Evolutionary conservation across 306 rosid species (phyloP), one percentile per base, ranked within the genome.

Genomic region (Styphnolobium japonicum): DNA sequence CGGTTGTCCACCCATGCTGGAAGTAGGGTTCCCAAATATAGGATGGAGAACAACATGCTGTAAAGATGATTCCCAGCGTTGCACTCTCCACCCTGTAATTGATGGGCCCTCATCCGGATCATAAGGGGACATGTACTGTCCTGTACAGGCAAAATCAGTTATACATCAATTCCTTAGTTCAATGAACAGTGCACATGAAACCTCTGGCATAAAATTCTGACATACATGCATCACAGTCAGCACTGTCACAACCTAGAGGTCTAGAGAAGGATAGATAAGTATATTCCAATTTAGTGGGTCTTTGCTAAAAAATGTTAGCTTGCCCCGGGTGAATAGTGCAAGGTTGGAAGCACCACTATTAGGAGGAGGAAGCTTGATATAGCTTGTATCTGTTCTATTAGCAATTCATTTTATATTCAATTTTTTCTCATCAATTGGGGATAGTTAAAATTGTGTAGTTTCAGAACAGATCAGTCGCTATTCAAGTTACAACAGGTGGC

Each of bases 41-140:
- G 92, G 99, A 87, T 95, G 99, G 75, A 95, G 98, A 76, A 93
- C 99, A 53, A 95, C 99, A 25, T 88, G 90, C 75, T 93, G 92
- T 78, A 93, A 89, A 53, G 99, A 93, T 51, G 99, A 95, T 86
- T 93, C 98, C 99, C 99, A 95, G n/a, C 99, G 99, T 80, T 95
- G 99, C 81, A 95, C 99, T 83, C 99, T 93, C 99, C 99, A 95
- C 66, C 99, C 99, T 7, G 99, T 91, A 67, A 95, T 85, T 64
- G 99, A 91, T 53, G 99, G 99, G 40, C 99, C 99, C 84, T 95
- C 99, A 77, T 95, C 99, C 8, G 99, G 99, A 88, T 95, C 99
- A 84, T 90, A 95, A 25, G 99, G 99, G 66, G 99, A 95, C 99
- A 95, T 95, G 86, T 95, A 95, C 78, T 95, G 99, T 60, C 99